Conservation (phyloP, 2,329 filamentous ascomycete genomes). For the Epichloe aotearoae region DNA sequence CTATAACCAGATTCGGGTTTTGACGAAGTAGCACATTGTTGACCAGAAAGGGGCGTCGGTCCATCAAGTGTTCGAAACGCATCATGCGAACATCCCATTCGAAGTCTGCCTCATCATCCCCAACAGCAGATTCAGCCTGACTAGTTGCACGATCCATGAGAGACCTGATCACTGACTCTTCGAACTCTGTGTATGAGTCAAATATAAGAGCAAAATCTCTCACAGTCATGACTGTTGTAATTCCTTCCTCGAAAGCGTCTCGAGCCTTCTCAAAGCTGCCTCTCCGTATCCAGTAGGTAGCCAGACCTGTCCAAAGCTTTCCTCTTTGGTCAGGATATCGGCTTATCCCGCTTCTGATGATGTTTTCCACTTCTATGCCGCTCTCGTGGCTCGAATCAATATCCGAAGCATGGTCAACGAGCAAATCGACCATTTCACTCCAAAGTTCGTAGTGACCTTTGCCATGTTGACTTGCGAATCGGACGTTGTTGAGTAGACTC, state of each 20-base stretch:
- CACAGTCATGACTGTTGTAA: constrained; percentile 97
- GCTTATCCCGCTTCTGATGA: constrained; percentile 81
- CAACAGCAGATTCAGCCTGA: constrained; percentile 63
- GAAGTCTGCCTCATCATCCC: constrained; percentile 77
- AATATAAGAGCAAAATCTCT: constrained; percentile 95
- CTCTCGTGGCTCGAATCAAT: constrained; percentile 69
- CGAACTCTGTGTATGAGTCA: constrained; percentile 91
- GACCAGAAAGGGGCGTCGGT: constrained; percentile 84
- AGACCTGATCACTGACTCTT: constrained; percentile 85
- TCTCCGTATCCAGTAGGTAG: constrained; percentile 90
- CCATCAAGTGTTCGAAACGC: constrained; percentile 96
- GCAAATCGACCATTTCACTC: constrained; percentile 91
- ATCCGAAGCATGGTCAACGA: constrained; percentile 81
- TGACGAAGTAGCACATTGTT: constrained; percentile 93
- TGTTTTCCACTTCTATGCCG: constrained; percentile 81
- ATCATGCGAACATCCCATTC: constrained; percentile 96
- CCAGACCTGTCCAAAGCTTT: constrained; percentile 87
- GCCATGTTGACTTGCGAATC: constrained; percentile 82
- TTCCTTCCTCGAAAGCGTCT: constrained; percentile 89
- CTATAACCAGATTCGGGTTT: constrained; percentile 88
- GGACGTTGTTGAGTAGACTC: constrained; percentile 76
- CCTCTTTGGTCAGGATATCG: constrained; percentile 89
- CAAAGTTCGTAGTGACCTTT: constrained; percentile 95
- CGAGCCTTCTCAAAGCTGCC: constrained; percentile 86
- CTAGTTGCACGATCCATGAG: constrained; percentile 78